phyloP scores from a whole-genome alignment of 495 filamentous ascomycete species.

The Staphylotrichum longicolle region DNA sequence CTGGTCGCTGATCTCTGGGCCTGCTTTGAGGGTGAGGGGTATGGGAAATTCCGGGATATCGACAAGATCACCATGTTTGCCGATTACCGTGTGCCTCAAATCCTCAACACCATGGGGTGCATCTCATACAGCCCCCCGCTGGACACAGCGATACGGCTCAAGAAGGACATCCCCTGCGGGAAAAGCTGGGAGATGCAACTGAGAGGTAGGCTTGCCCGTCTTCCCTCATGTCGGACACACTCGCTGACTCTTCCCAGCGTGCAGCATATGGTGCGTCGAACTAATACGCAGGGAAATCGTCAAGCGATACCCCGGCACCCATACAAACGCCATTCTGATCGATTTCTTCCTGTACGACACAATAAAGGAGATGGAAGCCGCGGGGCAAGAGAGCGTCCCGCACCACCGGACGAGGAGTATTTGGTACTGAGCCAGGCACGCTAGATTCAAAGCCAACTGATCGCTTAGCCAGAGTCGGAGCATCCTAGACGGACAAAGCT shows the following conservation, averaged over 20 bases:
- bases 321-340: slow-evolving; percentile 86
- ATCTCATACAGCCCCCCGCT: slow-evolving; percentile 79
- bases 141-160: slow-evolving; percentile 61
- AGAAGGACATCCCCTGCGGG: slow-evolving; percentile 65
- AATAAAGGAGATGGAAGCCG: slow-evolving; percentile 74
- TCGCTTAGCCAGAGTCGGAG: not conserved
- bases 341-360: slow-evolving; percentile 97
- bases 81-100: slow-evolving; percentile 96
- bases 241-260: slow-evolving; percentile 43
- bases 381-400: slow-evolving; percentile 63
- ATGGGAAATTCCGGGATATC: slow-evolving; percentile 86
- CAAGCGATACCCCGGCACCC: slow-evolving; percentile 62
- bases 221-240: not conserved
- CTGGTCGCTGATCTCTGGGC: slow-evolving; percentile 95
- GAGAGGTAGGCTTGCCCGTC: slow-evolving; percentile 51
- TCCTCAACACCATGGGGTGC: slow-evolving; percentile 79
- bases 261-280: slow-evolving; percentile 93
- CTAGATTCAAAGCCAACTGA: slow-evolving; percentile 1
- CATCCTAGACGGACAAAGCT: slow-evolving; percentile 1
- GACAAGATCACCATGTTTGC: slow-evolving; percentile 97
- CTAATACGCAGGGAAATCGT: slow-evolving; percentile 82
- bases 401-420: slow-evolving; percentile 93
- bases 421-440: slow-evolving; percentile 66
- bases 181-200: slow-evolving; percentile 84
- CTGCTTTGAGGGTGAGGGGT: slow-evolving; percentile 77